Evolutionary conservation across 371 early-diverging fungal species (phyloP).

Genomic region (Actinomortierella wolfii): DNA sequence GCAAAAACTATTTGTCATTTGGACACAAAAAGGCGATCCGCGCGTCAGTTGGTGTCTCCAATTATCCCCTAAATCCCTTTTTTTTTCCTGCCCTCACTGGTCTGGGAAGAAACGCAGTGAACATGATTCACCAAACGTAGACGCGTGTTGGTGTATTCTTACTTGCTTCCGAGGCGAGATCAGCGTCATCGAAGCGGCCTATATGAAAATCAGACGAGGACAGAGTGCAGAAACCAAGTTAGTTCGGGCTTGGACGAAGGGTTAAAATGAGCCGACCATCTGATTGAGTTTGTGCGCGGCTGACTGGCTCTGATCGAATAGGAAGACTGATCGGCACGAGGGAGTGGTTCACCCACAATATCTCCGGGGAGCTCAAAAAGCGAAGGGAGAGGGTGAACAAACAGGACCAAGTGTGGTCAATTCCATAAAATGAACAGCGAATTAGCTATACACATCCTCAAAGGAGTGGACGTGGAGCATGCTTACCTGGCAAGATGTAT

Average conservation of each 20-base stretch:
- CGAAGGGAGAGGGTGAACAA: background rate
- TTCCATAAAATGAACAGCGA: too few species aligned
- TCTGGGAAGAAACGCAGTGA: background rate
- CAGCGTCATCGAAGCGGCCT: conserved; percentile 94
- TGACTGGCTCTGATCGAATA: background rate
- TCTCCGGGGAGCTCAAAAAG: too few species aligned
- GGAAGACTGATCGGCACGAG: background rate
- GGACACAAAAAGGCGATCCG: conserved; percentile 9
- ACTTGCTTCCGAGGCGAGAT: conserved; percentile 91
- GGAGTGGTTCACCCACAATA: too few species aligned
- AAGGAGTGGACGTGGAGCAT: background rate
- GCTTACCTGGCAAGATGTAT: conserved; percentile 88
- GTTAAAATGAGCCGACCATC: background rate
- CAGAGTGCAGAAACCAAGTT: background rate
- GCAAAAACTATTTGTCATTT: conserved; percentile 69
- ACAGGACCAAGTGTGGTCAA: background rate
- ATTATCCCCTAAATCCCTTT: too few species aligned
- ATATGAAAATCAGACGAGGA: conserved; percentile 4
- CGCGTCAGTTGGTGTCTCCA: background rate
- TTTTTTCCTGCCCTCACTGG: too few species aligned
- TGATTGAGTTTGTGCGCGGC: background rate
- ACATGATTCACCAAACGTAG: background rate
- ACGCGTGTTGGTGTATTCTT: conserved; percentile 40
- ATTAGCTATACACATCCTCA: too few species aligned
- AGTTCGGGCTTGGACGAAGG: background rate